These are phyloP conservation scores for Talaromyces pinophilus DNA, from an alignment of 2,329 filamentous ascomycete species.

Conservation along the genomic window DNA sequence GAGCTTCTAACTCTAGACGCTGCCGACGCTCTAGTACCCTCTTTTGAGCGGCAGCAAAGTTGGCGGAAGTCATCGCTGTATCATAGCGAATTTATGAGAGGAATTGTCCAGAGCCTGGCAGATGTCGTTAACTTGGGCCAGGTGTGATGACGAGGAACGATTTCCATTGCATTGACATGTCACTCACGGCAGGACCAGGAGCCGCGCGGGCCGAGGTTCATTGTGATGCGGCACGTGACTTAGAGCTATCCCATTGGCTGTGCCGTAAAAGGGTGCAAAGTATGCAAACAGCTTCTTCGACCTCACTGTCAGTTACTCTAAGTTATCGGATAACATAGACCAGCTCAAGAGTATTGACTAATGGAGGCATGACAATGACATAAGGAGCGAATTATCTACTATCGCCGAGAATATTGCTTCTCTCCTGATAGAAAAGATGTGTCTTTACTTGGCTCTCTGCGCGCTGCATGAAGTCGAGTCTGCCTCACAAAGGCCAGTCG, in stretches of 20 bases:
- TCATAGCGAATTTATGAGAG: conserved; percentile 31
- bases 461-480: neutral
- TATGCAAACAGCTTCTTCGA: neutral
- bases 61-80: conserved; percentile 58
- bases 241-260: neutral
- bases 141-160: neutral
- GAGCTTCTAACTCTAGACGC: conserved; percentile 68
- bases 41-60: conserved; percentile 86
- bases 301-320: too few species aligned
- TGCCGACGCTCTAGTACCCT: conserved; percentile 79
- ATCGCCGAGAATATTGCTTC: neutral
- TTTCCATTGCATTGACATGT: neutral
- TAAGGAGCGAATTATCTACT: neutral
- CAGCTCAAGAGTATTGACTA: neutral
- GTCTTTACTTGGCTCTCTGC: neutral
- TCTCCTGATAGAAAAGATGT: neutral
- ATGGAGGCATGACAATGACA: neutral
- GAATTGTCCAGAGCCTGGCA: conserved; percentile 1
- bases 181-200: neutral
- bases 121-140: neutral
- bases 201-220: conserved; percentile 20
- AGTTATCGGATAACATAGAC: too few species aligned
- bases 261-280: neutral
- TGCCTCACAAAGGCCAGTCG: neutral
- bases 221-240: neutral